Evolutionary conservation across 2,329 filamentous ascomycete species (phyloP), one percentile per base, ranked within the genome.

Genomic region (Neonectria ditissima): DNA sequence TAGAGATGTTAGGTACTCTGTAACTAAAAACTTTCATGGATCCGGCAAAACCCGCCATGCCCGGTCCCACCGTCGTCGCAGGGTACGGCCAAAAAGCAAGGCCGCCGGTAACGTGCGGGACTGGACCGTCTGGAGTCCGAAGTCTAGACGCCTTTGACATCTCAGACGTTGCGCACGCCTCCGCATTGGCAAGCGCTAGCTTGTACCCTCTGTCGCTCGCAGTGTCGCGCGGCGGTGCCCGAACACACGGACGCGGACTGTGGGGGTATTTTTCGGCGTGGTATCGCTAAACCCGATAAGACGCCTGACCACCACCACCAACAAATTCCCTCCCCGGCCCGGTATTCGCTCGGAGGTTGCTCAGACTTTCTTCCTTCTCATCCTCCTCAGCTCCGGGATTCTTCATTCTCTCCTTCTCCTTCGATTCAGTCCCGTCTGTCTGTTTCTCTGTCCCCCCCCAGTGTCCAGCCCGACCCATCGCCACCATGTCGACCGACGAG

Each of bases 401-500:
- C 53, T 58, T 39, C 50, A 55, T 51, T 67, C 52, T 66, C 51
- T 55, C 34, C 6, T 56, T 48, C 32, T 43, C 41, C 32, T 62
- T 65, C 55, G 62, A 60, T 62, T 44, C 65, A 50, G 47, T 28
- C 47, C 28, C 26, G 26, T 63, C 53, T 50, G 52, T 56, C 56
- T 56, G 28, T 41, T 37, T 47, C 20, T 64, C n/a, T 63, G 55
- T 51, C 55, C 54, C 45, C 51, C 51, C 44, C 45, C 37, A 39
- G 57, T 55, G 50, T 59, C 50, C 50, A 45, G 52, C 55, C 44
- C 61, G 53, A 55, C 54, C 63, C 58, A 56, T 44, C 52, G 60
- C 66, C 72, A 68, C 60, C 55, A 72, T 72, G 65, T 67, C 68
- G 54, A 66, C 89, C 69, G 77, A 84, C 69, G 81, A 87, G 55